Base-by-base conservation (phyloP, 108 stramenopile species). In the Nitzschia sp. region DNA sequence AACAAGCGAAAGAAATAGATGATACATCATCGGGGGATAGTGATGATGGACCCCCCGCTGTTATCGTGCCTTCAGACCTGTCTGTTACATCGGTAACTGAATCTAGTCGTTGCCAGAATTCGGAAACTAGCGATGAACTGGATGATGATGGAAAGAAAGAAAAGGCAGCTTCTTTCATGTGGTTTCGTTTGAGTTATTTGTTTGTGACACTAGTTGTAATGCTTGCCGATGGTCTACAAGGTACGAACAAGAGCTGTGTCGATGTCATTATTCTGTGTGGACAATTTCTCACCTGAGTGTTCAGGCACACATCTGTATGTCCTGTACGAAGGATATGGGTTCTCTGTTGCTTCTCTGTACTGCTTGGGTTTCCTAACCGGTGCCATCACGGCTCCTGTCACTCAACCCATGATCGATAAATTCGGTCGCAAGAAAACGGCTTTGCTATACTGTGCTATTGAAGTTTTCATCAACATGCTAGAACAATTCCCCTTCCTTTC, bases 391-490 rank as follows among this genome's bases (percentile, higher is more conserved):
- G 69, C 80, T 14, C 85, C 95, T 3, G 78, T 96, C 41, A 83
- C 89, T 10, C 92, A 89, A 20, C 83, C 87, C 25, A 72, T 91
- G 29, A 87, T 90, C 22, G 94, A 95, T 63, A 67, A 70, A 43
- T 79, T 85, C 57, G 92, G 94, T 41, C 67, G 92, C 10, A 87
- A 86, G 51, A 75, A 75, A 37, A 81, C 81, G 3, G 92, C 92
- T 21, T 24, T 93, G 19, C 55, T 90, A 7, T 95, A 93, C 72
- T 93, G 90, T 69, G 61, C 84, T 8, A 81, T 95, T 0, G 92
- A 95, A 73, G 67, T 88, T 39, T 48, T 60, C 10, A 81, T 85
- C 71, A 88, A 86, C 75, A 29, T 56, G 46, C 41, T 87, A 43
- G 86, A 91, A 67, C 90, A 92, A 52, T 83, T 78, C 40, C 84